These are phyloP conservation scores for Cutaneotrichosporon sp. DNA, from an alignment of 1,284 basidiomycete genomes.

Conservation along the genomic window DNA sequence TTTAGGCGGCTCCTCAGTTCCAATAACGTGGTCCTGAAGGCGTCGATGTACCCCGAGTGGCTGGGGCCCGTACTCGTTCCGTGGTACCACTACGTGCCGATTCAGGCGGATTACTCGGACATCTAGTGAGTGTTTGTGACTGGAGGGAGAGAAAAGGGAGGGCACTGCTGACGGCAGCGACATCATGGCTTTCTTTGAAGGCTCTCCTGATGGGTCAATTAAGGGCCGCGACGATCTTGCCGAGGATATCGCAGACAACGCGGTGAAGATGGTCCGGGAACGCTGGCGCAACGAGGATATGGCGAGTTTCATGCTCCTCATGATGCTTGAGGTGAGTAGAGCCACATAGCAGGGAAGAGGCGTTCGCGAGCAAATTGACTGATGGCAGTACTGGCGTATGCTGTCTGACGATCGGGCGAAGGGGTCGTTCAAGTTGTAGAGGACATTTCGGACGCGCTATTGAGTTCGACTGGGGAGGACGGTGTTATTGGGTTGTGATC, in stretches of 20 bases:
- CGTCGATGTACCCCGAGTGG: constrained; percentile 39
- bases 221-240: constrained; percentile 44
- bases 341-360: no score
- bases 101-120: constrained; percentile 45
- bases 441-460: no score
- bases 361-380: no score
- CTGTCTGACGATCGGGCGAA: constrained; percentile 29
- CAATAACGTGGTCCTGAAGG: constrained; percentile 42
- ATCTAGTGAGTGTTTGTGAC: constrained; percentile 23
- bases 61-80: constrained; percentile 37
- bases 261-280: constrained; percentile 39
- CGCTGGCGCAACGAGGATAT: constrained; percentile 50
- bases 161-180: constrained; percentile 22
- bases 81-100: constrained; percentile 47
- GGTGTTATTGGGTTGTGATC: no score
- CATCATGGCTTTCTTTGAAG: constrained; percentile 51
- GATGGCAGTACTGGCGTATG: constrained; percentile 27
- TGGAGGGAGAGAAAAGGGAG: background rate
- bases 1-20: constrained; percentile 41
- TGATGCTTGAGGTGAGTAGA: constrained; percentile 33
- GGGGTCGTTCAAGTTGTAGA: constrained; percentile 21
- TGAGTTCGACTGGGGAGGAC: no score
- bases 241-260: constrained; percentile 47
- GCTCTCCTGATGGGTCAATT: constrained; percentile 46
- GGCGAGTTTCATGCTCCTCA: constrained; percentile 45